A percentile compares a stretch with the other conserved stretches of the same genome.
Evolutionary conservation across 1,284 basidiomycete species (phyloP).

Genomic region (Fomitopsis palustris): DNA sequence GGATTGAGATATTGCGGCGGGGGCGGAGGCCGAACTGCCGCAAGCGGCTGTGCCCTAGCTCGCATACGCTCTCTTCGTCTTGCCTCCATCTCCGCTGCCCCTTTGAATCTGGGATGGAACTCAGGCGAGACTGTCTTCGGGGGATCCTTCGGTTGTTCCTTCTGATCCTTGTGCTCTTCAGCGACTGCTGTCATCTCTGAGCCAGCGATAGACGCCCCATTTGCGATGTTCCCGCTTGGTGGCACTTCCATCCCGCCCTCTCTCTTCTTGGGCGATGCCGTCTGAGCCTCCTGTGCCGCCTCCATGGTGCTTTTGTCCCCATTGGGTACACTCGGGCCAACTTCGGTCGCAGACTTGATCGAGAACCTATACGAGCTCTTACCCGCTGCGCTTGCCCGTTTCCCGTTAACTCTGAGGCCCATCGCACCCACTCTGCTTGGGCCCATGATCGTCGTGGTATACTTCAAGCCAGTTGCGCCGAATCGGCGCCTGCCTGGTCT

Average conservation of each 20-base stretch:
- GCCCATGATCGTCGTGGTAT: conserved; percentile 81
- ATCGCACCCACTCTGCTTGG: conserved; percentile 29
- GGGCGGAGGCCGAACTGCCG: conserved; percentile 9
- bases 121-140: conserved; percentile 12
- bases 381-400: conserved; percentile 28
- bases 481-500: conserved; percentile 13
- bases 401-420: conserved; percentile 31
- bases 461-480: conserved; percentile 64
- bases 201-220: not conserved
- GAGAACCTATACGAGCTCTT: conserved; percentile 41
- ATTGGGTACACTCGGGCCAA: not conserved
- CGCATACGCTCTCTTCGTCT: conserved; percentile 59
- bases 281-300: conserved; percentile 6
- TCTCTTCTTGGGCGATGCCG: not conserved
- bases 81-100: conserved; percentile 76
- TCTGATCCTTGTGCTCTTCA: not conserved
- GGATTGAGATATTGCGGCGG: conserved; percentile 34
- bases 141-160: not conserved
- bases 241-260: not conserved
- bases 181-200: not conserved
- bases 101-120: conserved; percentile 72
- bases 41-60: conserved; percentile 23
- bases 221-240: not conserved
- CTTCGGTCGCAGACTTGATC: conserved; percentile 17
- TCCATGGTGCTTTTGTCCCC: not conserved